These are phyloP conservation scores for Raddia guianensis DNA, from an alignment of 176 grass and related monocot genomes.

Conservation along the genomic window DNA sequence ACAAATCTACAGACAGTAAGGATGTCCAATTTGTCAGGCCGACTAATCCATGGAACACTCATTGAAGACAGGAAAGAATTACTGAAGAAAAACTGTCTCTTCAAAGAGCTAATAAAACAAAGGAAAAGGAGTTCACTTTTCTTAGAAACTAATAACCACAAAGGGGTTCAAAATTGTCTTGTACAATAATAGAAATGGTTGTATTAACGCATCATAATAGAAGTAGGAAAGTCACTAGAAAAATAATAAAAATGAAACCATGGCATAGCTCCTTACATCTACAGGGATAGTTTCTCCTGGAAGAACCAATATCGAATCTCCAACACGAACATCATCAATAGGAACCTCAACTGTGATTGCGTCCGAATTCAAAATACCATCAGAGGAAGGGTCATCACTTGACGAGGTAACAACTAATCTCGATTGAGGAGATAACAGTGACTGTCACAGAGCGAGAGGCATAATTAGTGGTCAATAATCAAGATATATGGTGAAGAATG, in stretches of 20 bases:
- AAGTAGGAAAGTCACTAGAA: slow-evolving; percentile 22
- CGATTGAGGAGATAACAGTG: slow-evolving; percentile 86
- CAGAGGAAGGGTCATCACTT: slow-evolving; percentile 58
- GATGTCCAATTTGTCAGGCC: not conserved
- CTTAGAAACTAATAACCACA: too few relatives aligned
- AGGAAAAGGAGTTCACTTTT: slow-evolving; percentile 10
- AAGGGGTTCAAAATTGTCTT: too few relatives aligned
- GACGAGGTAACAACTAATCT: slow-evolving; percentile 73
- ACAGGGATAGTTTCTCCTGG: slow-evolving; percentile 96
- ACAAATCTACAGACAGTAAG: not conserved
- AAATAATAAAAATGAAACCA: slow-evolving; percentile 27
- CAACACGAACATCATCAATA: slow-evolving; percentile 89
- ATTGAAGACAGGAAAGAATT: not conserved
- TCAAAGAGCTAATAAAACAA: not conserved
- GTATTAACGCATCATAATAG: not conserved
- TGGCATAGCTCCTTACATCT: slow-evolving; percentile 65
- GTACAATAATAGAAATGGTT: not conserved
- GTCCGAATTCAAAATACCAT: slow-evolving; percentile 65
- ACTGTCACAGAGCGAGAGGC: slow-evolving; percentile 60
- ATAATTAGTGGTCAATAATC: slow-evolving; percentile 34
- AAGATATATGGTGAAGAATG: slow-evolving; percentile 6
- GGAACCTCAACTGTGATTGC: slow-evolving; percentile 89
- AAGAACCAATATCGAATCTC: slow-evolving; percentile 89
- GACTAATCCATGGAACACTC: slow-evolving; percentile 16
- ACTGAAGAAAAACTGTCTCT: not conserved